Evolutionary conservation across 139 green algal genomes (phyloP).

Genomic region (Dunaliella primolecta): DNA sequence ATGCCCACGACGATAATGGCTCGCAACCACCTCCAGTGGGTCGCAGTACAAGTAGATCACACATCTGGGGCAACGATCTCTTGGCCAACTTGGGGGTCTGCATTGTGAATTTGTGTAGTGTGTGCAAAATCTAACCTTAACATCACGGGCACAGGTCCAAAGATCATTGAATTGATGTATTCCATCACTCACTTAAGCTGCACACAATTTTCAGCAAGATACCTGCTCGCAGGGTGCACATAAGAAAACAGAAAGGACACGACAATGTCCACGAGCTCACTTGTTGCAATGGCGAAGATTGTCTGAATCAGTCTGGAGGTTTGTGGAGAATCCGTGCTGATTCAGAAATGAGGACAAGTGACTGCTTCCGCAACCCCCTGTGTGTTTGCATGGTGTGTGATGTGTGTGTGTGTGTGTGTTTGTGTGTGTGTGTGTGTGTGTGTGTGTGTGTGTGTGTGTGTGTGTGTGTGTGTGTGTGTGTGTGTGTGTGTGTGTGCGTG

Average conservation of each 20-base stretch:
- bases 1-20: conserved; percentile 44
- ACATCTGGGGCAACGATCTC: neutral
- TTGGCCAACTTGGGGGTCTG: conserved; percentile 6
- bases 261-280: too few relatives aligned
- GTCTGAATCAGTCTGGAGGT: conserved; percentile 50
- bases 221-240: too few relatives aligned
- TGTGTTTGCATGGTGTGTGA: neutral
- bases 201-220: too few relatives aligned
- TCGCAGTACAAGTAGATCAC: conserved; percentile 53
- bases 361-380: conserved; percentile 49
- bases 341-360: conserved; percentile 50
- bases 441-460: neutral
- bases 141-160: too few relatives aligned
- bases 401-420: neutral
- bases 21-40: conserved; percentile 40
- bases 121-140: too few relatives aligned
- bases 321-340: conserved; percentile 38
- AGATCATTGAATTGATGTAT: too few relatives aligned
- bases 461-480: neutral
- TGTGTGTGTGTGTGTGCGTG: too few relatives aligned
- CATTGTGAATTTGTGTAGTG: too few relatives aligned
- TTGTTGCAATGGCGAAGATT: conserved; percentile 33
- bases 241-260: too few relatives aligned
- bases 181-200: too few relatives aligned
- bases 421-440: neutral